Base-by-base conservation (phyloP, 2,329 filamentous ascomycete species). In the Aspergillus ustus region DNA sequence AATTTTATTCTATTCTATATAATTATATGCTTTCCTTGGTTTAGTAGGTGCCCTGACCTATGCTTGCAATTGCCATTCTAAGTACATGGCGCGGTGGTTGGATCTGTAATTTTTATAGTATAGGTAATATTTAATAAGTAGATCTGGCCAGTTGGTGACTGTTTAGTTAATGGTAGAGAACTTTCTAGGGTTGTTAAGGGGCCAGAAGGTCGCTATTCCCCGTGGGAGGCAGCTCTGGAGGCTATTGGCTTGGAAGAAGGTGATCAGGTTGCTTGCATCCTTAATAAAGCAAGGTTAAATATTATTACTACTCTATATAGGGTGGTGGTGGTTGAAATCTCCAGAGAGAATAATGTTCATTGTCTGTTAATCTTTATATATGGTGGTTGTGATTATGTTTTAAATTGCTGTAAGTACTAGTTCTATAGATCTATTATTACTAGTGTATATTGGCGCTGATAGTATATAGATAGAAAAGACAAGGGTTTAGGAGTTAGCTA, bases 61-160 rank as follows among this genome's bases (percentile, higher is more conserved):
- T 19, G 61, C 7, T 25, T 56, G 50, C 1, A 69, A 61, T 25
- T 53, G 46, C 62, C 59, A 69, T 59, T 70, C 58, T 1, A 66
- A 69, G 61, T 70, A 69, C 7, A 52, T 71, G 15, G 49, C 63
- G 5, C 57, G 59, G 49, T 71, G 60, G 60, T 69, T 62, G 0
- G 67, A 70, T 22, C 69, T 52, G 34, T 72, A 70, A 57, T 69
- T 66, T 17, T 70, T 63, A 9, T 54, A 59, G 59, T 72, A 69
- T 0, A 70, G 64, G 8, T 68, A 58, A 50, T 55, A 34, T 34
- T 34, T 34, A 34, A 34, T 7, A 34, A 34, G 31, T 51, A 55
- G 28, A 31, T 53, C 49, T 9, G 31, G 31, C 31, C 31, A 8
- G 31, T 34, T 8, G 7, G 31, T 5, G 31, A 9, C 31, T 8